Evolutionary conservation across 768 basidiomycete species (phyloP), one percentile per base, ranked within the genome.

Genomic region (Mycena latifolia): DNA sequence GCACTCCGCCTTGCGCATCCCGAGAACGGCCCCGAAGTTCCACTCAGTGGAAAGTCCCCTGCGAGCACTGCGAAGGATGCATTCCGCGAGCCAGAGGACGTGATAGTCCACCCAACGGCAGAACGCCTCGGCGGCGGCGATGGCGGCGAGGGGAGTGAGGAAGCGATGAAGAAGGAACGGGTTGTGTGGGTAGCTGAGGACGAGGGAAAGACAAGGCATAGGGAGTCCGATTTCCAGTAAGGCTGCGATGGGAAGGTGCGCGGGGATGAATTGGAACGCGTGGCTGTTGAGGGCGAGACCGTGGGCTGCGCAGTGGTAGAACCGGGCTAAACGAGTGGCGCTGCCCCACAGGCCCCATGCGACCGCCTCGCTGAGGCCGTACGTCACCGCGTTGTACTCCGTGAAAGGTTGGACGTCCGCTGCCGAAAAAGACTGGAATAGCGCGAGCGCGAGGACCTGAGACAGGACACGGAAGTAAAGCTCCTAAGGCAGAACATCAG

Each of bases 111-210:
- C 51, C 51, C 51, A 52, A 31, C 51, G n/a, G n/a, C n/a, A n/a
- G n/a, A n/a, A n/a, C n/a, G n/a, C n/a, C n/a, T n/a, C n/a, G n/a
- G n/a, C n/a, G 31, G 31, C 28, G 28, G 8, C 29, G 51, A 52
- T 52, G 20, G 51, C 51, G 29, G 51, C 51, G 14, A 33, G 33
- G 27, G 2, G 18, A 2, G 51, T 33, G 9, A 17, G 29, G 18
- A 52, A 52, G 8, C 33, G 51, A n/a, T 31, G 51, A 4, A 29
- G 51, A 6, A 52, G 31, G 31, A 52, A 52, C 2, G 51, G 51
- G 31, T 52, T 52, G 29, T 31, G 20, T 3, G 51, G 51, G 51
- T 52, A 52, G 33, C 51, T 24, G 51, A 52, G 51, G 31, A 52
- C n/a, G n/a, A n/a, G n/a, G n/a, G n/a, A n/a, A n/a, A n/a, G n/a